A percentile compares a stretch with the other conserved stretches of the same genome.
phyloP scores from a whole-genome alignment of 2,329 filamentous ascomycete species.

The Ramularia endophylla region DNA sequence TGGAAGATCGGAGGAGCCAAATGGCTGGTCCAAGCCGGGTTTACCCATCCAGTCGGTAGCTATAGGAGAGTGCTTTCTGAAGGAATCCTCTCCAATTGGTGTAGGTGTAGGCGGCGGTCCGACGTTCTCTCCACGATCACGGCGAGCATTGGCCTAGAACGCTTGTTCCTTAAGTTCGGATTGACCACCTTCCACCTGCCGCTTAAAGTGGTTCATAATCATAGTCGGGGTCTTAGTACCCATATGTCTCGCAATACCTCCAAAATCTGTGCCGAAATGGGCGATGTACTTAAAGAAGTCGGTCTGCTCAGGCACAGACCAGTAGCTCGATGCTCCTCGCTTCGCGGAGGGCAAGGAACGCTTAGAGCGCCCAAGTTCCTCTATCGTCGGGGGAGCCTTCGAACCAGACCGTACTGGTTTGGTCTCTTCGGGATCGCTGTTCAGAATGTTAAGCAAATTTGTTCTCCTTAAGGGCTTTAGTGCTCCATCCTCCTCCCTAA shows the following conservation, averaged over 20 bases:
- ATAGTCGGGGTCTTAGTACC: conserved; percentile 81
- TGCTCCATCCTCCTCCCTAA: too few species aligned
- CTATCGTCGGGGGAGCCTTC: too few species aligned
- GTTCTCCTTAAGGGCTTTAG: too few species aligned
- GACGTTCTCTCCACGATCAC: conserved; percentile 40
- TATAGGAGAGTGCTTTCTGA: too few species aligned
- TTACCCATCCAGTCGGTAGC: too few species aligned
- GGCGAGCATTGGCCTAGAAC: conserved; percentile 36
- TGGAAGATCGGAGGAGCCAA: too few species aligned
- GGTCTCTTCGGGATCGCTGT: too few species aligned
- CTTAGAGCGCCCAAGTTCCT: conserved; percentile 23
- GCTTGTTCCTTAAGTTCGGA: conserved; percentile 38
- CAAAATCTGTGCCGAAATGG: conserved; percentile 75
- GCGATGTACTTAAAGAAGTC: conserved; percentile 68
- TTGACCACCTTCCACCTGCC: conserved; percentile 40
- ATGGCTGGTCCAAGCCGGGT: too few species aligned
- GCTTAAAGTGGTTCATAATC: conserved; percentile 56
- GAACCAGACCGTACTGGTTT: too few species aligned
- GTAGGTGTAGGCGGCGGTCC: conserved; percentile 45
- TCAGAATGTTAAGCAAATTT: too few species aligned
- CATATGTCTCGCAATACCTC: conserved; percentile 69
- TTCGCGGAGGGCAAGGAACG: conserved; percentile 19
- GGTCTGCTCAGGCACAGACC: conserved; percentile 75
- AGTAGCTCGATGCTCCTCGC: conserved; percentile 61
- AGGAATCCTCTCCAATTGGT: too few species aligned